A percentile compares a stretch with the other conserved stretches of the same genome.
Conservation (phyloP, 2,329 filamentous ascomycete genomes). For the Aspergillus sojae region DNA sequence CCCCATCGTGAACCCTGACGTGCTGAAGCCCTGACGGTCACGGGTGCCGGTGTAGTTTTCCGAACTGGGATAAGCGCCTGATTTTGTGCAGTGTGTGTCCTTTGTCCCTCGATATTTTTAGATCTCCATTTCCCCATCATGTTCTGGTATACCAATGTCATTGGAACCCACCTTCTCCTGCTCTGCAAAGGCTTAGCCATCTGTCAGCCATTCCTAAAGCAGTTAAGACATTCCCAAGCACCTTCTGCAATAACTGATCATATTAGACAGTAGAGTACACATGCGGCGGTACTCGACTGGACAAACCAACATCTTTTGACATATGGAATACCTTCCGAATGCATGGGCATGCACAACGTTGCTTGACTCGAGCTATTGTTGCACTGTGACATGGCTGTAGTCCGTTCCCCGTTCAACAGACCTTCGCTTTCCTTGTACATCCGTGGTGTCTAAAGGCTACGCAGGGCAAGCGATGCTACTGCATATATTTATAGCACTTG, state of each 20-base stretch:
- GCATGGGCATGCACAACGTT: neutral
- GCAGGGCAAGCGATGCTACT: neutral
- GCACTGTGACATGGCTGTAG: neutral
- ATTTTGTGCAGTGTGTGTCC: neutral
- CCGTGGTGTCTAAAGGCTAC: neutral
- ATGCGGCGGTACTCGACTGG: no score
- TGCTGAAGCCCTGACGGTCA: neutral
- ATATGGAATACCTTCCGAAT: no score
- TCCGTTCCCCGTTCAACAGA: neutral
- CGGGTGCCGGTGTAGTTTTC: neutral
- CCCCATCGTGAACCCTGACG: neutral
- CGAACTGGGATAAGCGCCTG: neutral
- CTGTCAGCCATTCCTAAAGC: no score
- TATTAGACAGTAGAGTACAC: no score
- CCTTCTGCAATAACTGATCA: no score
- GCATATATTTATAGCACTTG: neutral
- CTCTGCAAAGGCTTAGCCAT: no score
- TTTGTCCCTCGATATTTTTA: neutral
- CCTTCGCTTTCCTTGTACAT: neutral
- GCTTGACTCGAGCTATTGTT: neutral
- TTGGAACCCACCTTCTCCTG: no score
- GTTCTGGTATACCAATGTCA: neutral
- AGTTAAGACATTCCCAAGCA: no score
- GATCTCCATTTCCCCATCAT: neutral
- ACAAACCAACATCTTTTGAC: no score